Percentiles rank a stretch among this genome's conserved stretches.
Evolutionary conservation across 768 basidiomycete genomes (phyloP).

Genomic region (Rickenella mellea): DNA sequence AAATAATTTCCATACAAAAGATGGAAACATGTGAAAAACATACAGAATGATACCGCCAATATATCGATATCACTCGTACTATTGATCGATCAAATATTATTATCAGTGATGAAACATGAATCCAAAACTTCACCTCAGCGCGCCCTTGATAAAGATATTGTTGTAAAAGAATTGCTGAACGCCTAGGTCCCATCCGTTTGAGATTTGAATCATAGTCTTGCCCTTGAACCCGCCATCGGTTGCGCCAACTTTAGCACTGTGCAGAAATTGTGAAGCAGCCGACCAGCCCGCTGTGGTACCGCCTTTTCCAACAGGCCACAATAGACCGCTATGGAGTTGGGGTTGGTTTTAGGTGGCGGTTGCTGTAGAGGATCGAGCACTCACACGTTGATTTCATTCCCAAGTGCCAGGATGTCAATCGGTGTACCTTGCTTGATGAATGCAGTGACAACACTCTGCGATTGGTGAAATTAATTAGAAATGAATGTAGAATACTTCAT

Average conservation of each 20-base stretch:
- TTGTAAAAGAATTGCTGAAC: conserved; percentile 39
- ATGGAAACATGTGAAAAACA: too few relatives aligned
- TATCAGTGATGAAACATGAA: too few relatives aligned
- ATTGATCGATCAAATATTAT: too few relatives aligned
- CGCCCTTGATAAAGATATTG: conserved; percentile 43
- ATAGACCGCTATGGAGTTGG: too few relatives aligned
- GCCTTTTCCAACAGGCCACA: conserved; percentile 51
- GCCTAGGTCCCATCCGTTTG: conserved; percentile 49
- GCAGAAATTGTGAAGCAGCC: conserved; percentile 48
- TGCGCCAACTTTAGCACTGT: conserved; percentile 49
- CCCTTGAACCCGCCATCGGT: conserved; percentile 31
- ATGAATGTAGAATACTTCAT: too few relatives aligned
- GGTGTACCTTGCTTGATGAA: conserved; percentile 47
- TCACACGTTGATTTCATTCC: conserved; percentile 63
- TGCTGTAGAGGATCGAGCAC: too few relatives aligned
- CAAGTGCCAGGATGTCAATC: conserved; percentile 44
- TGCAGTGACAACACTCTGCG: conserved; percentile 41
- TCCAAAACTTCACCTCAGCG: too few relatives aligned
- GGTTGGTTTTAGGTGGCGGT: too few relatives aligned
- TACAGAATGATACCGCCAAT: too few relatives aligned
- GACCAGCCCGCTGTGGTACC: conserved; percentile 43
- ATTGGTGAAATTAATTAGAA: too few relatives aligned
- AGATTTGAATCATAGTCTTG: conserved; percentile 49
- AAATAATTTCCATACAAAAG: too few relatives aligned
- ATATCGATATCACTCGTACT: too few relatives aligned